These are phyloP conservation scores for Sungouiozyma ichnusensis DNA, from an alignment of 805 yeast genomes.

Conservation along the genomic window DNA sequence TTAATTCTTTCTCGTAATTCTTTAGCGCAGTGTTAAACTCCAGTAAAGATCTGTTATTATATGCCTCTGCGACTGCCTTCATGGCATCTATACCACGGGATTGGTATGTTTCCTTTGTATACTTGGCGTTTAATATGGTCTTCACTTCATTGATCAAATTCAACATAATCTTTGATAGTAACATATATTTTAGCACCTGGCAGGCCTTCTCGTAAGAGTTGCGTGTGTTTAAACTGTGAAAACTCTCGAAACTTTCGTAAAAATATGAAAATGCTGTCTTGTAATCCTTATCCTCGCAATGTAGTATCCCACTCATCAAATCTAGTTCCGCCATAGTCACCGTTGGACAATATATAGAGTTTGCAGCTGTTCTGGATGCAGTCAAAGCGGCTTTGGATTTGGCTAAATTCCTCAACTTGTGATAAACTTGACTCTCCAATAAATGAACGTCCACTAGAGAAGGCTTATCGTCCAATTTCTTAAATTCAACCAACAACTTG, in stretches of 20 bases:
- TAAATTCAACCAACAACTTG: constrained; percentile 69
- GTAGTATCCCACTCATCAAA: constrained; percentile 87
- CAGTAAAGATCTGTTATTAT: constrained; percentile 76
- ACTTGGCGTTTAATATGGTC: constrained; percentile 63
- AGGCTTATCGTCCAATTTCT: constrained; percentile 89
- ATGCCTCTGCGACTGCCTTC: constrained; percentile 87
- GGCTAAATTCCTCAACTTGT: constrained; percentile 81
- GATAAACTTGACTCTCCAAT: constrained; percentile 81
- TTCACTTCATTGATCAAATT: constrained; percentile 79
- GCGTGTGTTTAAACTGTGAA: constrained; percentile 38
- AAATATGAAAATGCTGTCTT: constrained; percentile 93
- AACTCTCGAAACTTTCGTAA: constrained; percentile 90
- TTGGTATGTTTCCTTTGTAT: constrained; percentile 53
- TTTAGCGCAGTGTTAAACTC: constrained; percentile 82
- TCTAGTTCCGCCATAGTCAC: constrained; percentile 88
- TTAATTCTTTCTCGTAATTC: constrained; percentile 61
- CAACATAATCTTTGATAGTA: constrained; percentile 86
- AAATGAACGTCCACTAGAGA: constrained; percentile 92
- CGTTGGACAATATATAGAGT: constrained; percentile 92
- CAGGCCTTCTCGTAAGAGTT: constrained; percentile 58
- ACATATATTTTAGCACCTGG: constrained; percentile 81
- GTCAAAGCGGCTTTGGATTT: constrained; percentile 89
- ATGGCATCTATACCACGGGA: constrained; percentile 89
- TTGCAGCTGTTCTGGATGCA: constrained; percentile 95
- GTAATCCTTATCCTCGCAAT: constrained; percentile 95